A percentile compares a stretch with the other conserved stretches of the same genome.
These are phyloP conservation scores for Pseudonitzschia pungens DNA, from an alignment of 108 stramenopile genomes.

Conservation along the genomic window DNA sequence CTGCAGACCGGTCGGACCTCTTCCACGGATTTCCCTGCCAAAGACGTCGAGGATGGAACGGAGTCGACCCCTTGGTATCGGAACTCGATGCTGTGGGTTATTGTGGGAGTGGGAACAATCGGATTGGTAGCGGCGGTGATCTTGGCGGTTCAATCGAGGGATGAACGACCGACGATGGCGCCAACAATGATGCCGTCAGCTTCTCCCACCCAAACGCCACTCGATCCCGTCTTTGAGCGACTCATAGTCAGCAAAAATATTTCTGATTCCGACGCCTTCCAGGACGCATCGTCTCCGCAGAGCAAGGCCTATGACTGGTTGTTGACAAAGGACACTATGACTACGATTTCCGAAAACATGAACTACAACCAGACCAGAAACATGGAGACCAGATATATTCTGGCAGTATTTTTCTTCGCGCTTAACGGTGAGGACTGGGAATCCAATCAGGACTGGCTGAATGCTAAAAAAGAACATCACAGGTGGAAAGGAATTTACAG, in stretches of 20 bases:
- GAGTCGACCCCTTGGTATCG: not conserved
- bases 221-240: not conserved
- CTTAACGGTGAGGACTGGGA: constrained; percentile 3
- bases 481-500: not conserved
- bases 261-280: not conserved
- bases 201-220: not conserved
- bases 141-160: not conserved
- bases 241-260: not conserved
- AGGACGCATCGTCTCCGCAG: not conserved
- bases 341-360: not conserved
- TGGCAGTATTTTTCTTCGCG: constrained; percentile 9
- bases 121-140: not conserved
- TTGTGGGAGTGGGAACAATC: not conserved
- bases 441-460: not conserved
- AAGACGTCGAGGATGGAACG: not conserved
- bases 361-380: not conserved
- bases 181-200: not conserved
- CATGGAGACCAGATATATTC: constrained; percentile 5
- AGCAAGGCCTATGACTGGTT: not conserved
- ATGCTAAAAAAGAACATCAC: not conserved
- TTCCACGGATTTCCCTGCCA: too few relatives aligned
- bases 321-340: not conserved
- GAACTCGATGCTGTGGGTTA: not conserved
- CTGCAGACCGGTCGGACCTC: too few relatives aligned
- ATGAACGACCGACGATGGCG: not conserved